Conservation (phyloP, 306 rosid genomes). For the Lithocarpus polystachyus region DNA sequence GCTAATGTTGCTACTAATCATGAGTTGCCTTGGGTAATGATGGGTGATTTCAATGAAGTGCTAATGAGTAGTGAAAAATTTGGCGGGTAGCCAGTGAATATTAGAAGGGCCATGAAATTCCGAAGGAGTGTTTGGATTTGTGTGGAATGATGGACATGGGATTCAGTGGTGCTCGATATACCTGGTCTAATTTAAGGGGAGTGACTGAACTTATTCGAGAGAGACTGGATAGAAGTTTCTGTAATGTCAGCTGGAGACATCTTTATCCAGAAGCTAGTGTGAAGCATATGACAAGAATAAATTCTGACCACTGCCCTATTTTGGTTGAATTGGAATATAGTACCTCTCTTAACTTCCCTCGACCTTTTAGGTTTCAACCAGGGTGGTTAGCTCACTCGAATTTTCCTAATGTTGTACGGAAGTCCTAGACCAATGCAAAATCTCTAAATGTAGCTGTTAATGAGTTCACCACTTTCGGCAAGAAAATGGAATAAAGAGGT, state of each 20-base stretch:
- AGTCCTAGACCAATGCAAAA: too few relatives aligned
- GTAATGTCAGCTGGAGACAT: not conserved
- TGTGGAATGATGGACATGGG: not conserved
- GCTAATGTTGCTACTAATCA: not conserved
- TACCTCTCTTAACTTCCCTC: too few relatives aligned
- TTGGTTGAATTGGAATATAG: not conserved
- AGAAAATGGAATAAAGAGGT: not conserved
- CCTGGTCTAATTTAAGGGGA: not conserved
- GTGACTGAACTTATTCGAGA: not conserved
- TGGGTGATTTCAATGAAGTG: not conserved
- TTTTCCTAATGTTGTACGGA: too few relatives aligned
- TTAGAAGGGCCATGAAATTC: not conserved
- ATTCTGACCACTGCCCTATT: not conserved
- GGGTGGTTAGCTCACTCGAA: too few relatives aligned
- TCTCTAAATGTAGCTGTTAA: not conserved
- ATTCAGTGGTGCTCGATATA: not conserved
- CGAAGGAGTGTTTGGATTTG: not conserved
- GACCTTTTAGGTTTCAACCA: too few relatives aligned
- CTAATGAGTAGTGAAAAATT: not conserved
- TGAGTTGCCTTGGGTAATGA: not conserved
- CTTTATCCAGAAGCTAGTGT: not conserved
- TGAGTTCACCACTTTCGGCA: not conserved
- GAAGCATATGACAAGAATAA: not conserved
- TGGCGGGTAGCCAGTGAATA: fast-evolving
- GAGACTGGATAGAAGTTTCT: not conserved